Percentiles rank a stretch among this genome's conserved stretches.
These are phyloP conservation scores for Penicillium verhagenii DNA, from an alignment of 495 filamentous ascomycete genomes.

Conservation along the genomic window DNA sequence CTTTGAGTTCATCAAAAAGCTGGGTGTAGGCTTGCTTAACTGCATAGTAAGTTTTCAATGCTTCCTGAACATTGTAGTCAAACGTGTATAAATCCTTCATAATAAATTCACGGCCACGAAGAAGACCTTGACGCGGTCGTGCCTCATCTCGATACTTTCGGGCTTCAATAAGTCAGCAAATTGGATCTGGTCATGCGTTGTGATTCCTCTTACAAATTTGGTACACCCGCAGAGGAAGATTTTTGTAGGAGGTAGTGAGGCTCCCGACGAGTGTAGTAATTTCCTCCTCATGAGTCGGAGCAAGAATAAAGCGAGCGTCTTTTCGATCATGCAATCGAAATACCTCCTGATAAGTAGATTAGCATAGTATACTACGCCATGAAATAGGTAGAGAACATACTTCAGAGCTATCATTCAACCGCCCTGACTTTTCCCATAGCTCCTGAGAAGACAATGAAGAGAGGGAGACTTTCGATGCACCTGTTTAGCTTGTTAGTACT, in stretches of 20 bases:
- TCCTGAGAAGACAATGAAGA: conserved; percentile 85
- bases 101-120: conserved; percentile 88
- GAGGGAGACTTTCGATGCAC: conserved; percentile 82
- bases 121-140: conserved; percentile 80
- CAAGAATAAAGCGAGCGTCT: conserved; percentile 69
- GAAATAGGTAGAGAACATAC: conserved; percentile 30
- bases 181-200: background rate
- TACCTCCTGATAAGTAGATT: conserved; percentile 48
- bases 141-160: conserved; percentile 94
- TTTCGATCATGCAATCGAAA: conserved; percentile 81
- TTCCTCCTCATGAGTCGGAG: conserved; percentile 96
- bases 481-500: conserved; percentile 42
- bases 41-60: conserved; percentile 71
- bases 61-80: conserved; percentile 62
- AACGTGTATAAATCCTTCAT: conserved; percentile 99
- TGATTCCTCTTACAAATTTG: conserved; percentile 70
- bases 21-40: conserved; percentile 68
- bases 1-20: conserved; percentile 78
- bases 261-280: conserved; percentile 77
- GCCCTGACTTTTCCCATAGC: conserved; percentile 72
- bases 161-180: conserved; percentile 44
- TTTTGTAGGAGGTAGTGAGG: conserved; percentile 79
- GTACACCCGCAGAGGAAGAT: conserved; percentile 83
- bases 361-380: background rate
- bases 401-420: conserved; percentile 60